Conservation (phyloP, 1,284 basidiomycete species). For the Rhodotorula sp. region DNA sequence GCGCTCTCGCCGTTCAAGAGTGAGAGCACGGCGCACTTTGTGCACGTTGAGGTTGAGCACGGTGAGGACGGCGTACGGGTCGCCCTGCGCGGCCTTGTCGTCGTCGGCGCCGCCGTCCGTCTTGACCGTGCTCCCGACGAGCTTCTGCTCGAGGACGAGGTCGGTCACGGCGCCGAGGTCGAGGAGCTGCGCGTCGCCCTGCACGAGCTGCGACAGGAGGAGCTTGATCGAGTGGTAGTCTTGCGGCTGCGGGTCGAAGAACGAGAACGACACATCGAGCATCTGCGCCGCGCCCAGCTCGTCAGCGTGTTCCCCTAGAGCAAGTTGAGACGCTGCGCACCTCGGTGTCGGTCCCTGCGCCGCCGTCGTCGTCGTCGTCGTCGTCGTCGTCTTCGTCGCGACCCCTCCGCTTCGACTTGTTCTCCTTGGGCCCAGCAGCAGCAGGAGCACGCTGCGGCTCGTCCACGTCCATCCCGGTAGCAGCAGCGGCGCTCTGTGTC, state of each 20-base stretch:
- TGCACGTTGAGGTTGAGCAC: conserved; percentile 78
- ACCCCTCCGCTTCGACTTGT: conserved; percentile 1
- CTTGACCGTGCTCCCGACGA: conserved; percentile 86
- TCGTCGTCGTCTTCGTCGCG: neutral
- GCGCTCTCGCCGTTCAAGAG: neutral
- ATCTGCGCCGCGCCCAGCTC: conserved; percentile 45
- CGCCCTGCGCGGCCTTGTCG: conserved; percentile 19
- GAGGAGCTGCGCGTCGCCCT: conserved; percentile 71
- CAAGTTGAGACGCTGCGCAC: neutral
- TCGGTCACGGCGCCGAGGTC: conserved; percentile 72
- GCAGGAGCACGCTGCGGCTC: neutral
- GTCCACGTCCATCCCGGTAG: conserved; percentile 1
- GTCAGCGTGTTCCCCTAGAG: too few relatives aligned
- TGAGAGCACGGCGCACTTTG: conserved; percentile 57
- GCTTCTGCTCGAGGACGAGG: conserved; percentile 69
- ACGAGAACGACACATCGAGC: conserved; percentile 87
- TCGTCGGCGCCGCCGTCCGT: conserved; percentile 65
- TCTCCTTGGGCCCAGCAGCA: neutral
- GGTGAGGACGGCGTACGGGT: conserved; percentile 61
- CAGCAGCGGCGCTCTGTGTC: neutral
- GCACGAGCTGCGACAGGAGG: conserved; percentile 75
- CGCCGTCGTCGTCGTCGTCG: conserved; percentile 10
- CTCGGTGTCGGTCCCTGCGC: conserved; percentile 14
- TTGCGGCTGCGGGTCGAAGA: conserved; percentile 77
- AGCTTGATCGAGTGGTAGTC: conserved; percentile 86